Percentiles rank a stretch among this genome's conserved stretches.
Evolutionary conservation across 352 stramenopile species (phyloP).

Genomic region (Phytophthora tentaculata): DNA sequence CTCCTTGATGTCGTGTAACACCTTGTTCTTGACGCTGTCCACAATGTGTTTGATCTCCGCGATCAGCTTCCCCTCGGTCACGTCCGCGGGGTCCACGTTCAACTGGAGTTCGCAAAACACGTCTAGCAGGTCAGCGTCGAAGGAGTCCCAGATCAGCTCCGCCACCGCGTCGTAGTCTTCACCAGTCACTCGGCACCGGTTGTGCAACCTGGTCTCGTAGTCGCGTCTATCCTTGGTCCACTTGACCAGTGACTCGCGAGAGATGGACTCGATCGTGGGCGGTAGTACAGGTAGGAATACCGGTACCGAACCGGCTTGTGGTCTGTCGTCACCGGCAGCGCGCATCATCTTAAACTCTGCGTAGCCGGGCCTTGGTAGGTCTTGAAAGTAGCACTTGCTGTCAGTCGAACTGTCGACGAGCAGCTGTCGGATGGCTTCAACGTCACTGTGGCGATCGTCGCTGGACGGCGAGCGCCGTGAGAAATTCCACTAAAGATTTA

Average conservation of each 20-base stretch:
- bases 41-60: slow-evolving; percentile 3
- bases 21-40: neutral
- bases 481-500: too few relatives aligned
- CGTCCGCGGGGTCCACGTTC: neutral
- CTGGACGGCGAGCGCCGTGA: too few relatives aligned
- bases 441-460: too few relatives aligned
- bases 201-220: neutral
- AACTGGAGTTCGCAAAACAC: slow-evolving; percentile 5
- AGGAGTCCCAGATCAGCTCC: neutral
- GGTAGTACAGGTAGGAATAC: neutral
- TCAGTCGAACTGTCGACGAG: too few relatives aligned
- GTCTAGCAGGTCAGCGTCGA: neutral
- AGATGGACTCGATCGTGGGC: slow-evolving; percentile 6
- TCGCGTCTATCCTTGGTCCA: neutral
- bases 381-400: too few relatives aligned
- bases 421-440: too few relatives aligned
- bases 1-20: slow-evolving; percentile 1
- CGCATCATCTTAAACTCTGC: too few relatives aligned
- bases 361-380: too few relatives aligned
- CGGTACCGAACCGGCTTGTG: too few relatives aligned
- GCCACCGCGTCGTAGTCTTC: neutral
- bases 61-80: neutral
- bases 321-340: too few relatives aligned
- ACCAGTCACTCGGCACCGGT: neutral
- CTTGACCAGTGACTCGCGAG: slow-evolving; percentile 1